Percentiles rank a stretch among this genome's conserved stretches.
These are phyloP conservation scores for Suillus subaureus DNA, from an alignment of 768 basidiomycete genomes.

Conservation along the genomic window DNA sequence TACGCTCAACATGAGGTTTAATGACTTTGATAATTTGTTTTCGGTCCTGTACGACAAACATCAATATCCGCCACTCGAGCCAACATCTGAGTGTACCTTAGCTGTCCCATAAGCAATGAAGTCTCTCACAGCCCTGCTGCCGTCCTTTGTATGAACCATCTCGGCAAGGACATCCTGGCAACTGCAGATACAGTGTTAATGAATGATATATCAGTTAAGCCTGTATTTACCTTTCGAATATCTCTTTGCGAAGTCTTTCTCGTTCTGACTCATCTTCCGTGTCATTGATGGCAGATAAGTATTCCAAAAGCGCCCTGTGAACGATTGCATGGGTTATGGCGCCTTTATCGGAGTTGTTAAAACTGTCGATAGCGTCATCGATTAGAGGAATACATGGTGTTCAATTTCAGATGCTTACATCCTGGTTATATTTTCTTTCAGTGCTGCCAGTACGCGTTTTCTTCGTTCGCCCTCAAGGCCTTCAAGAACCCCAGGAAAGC, in stretches of 20 bases:
- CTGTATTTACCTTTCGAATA: slow-evolving; percentile 72
- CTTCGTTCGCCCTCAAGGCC: slow-evolving; percentile 63
- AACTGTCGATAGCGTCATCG: slow-evolving; percentile 47
- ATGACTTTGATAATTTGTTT: slow-evolving; percentile 90
- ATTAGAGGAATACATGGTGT: slow-evolving; percentile 1
- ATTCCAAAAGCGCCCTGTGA: slow-evolving; percentile 87
- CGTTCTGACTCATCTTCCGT: slow-evolving; percentile 63
- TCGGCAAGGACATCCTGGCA: slow-evolving; percentile 87
- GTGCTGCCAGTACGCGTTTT: slow-evolving; percentile 63
- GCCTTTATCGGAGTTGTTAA: slow-evolving; percentile 91
- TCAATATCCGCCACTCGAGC: background rate
- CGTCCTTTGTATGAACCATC: slow-evolving; percentile 93
- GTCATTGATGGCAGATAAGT: slow-evolving; percentile 62
- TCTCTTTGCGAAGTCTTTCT: slow-evolving; percentile 75
- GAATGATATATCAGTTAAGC: slow-evolving; percentile 1
- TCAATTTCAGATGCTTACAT: slow-evolving; percentile 54
- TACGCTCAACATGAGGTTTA: slow-evolving; percentile 87
- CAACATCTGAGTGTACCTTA: slow-evolving; percentile 51
- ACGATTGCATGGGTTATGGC: slow-evolving; percentile 85
- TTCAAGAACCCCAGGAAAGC: slow-evolving; percentile 68
- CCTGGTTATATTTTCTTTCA: slow-evolving; percentile 73
- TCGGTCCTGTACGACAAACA: slow-evolving; percentile 57
- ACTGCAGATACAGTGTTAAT: slow-evolving; percentile 37
- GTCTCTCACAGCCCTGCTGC: slow-evolving; percentile 82
- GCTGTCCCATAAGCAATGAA: slow-evolving; percentile 83